These are phyloP conservation scores for Botryotinia convoluta DNA, from an alignment of 2,329 filamentous ascomycete species.

Conservation along the genomic window DNA sequence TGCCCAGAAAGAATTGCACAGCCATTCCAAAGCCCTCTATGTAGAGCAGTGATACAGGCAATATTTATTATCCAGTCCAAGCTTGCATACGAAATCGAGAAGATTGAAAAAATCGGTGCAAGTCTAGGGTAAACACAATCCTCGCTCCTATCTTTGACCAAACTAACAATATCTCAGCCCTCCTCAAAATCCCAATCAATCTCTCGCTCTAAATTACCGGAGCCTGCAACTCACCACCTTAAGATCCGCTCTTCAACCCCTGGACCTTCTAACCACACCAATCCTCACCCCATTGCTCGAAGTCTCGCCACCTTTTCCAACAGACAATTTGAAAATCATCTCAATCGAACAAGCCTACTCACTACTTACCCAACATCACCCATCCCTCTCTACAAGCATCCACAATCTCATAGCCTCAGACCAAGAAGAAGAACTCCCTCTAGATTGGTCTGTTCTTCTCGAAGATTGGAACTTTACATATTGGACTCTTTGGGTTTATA, in stretches of 20 bases:
- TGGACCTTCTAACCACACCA: conserved; percentile 16
- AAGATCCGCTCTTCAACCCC: conserved; percentile 15
- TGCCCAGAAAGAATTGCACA: conserved; percentile 25
- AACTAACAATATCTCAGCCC: conserved; percentile 23
- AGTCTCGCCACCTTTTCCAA: neutral
- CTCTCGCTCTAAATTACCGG: conserved; percentile 31
- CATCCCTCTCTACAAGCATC: conserved; percentile 20
- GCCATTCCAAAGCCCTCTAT: conserved; percentile 24
- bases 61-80: conserved; percentile 27
- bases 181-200: conserved; percentile 31
- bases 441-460: conserved; percentile 28
- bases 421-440: conserved; percentile 32
- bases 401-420: conserved; percentile 28
- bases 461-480: conserved; percentile 34
- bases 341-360: conserved; percentile 31
- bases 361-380: conserved; percentile 25
- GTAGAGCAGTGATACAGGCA: conserved; percentile 25
- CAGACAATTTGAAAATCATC: conserved; percentile 32
- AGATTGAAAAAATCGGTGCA: conserved; percentile 21
- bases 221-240: conserved; percentile 27
- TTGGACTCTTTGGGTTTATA: conserved; percentile 33
- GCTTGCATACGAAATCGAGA: conserved; percentile 25
- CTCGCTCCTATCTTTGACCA: neutral
- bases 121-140: conserved; percentile 19
- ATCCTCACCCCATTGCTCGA: neutral